Evolutionary conservation across 495 filamentous ascomycete genomes (phyloP).

Genomic region (Wilcoxina mikolae): DNA sequence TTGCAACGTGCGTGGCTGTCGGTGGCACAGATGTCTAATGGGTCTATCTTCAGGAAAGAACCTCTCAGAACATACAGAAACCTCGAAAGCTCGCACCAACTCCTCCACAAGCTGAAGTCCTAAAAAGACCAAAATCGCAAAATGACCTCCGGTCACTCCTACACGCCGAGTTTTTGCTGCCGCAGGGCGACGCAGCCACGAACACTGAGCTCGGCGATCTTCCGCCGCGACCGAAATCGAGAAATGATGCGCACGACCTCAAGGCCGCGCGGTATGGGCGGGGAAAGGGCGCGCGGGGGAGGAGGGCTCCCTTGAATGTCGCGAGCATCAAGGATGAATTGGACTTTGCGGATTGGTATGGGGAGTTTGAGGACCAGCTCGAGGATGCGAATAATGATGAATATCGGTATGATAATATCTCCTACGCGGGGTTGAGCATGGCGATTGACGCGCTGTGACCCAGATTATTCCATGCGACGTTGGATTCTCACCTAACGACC

Average conservation of each 20-base stretch:
- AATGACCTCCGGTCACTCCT: conserved; percentile 46
- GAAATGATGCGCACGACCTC: conserved; percentile 34
- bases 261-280: conserved; percentile 30
- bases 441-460: conserved; percentile 3
- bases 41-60: conserved; percentile 23
- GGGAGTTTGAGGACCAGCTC: conserved; percentile 48
- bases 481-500: conserved; percentile 63
- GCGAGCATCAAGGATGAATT: conserved; percentile 35
- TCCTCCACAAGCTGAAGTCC: conserved; percentile 35
- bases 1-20: conserved; percentile 5
- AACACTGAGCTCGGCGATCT: conserved; percentile 23
- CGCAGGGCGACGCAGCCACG: conserved; percentile 34
- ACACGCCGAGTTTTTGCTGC: conserved; percentile 43
- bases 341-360: conserved; percentile 48
- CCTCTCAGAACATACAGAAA: conserved; percentile 31
- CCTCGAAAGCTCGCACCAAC: conserved; percentile 39
- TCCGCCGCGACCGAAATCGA: conserved; percentile 26
- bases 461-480: conserved; percentile 26
- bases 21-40: conserved; percentile 30
- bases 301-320: not conserved
- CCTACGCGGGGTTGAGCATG: not conserved
- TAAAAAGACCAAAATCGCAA: conserved; percentile 59
- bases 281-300: conserved; percentile 13
- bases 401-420: conserved; percentile 50
- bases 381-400: conserved; percentile 70